Base-by-base conservation (phyloP, 208 protist species). In the Vickermania ingenoplastis region DNA sequence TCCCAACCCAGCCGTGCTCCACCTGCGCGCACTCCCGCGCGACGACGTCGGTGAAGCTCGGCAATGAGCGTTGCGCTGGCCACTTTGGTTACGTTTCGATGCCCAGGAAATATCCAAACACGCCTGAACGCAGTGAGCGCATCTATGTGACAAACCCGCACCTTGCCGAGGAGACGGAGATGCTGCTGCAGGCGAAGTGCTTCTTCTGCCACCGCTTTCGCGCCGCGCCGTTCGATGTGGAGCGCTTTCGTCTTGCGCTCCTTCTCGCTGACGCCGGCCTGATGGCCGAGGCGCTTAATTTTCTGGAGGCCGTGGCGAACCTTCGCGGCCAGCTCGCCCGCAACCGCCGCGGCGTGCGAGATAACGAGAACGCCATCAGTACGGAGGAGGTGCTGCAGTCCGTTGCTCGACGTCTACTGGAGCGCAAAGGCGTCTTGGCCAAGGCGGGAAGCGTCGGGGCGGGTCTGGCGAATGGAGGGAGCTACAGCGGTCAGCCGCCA, bases 31-130 rank as follows among this genome's bases (percentile, higher is more conserved):
- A 69, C 24, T 74, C 69, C 1, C 57, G 75, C 24, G 76, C 69
- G n/a, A 76, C 74, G 41, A 11, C n/a, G n/a, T 69, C 58, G 0
- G 27, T 4, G n/a, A 77, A 81, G 67, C 77, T 78, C 36, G 88
- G 79, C 67, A 95, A 95, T 62, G 88, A 95, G 68, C 84, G 88
- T 55, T 95, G 88, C 48, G 70, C 79, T 29, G 88, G 88, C 0
- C 88, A 95, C 72, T 95, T 90, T 82, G 88, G 88, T 1, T 90
- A 69, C 59, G 69, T 95, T 48, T 63, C 79, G 27, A 95, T 95
- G 88, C 88, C 88, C 22, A 74, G 85, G 2, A 72, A 73, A 52
- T 79, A 77, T 65, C 84, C 84, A 1, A 74, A 71, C 50, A 77
- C 89, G 60, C 67, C 67, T 24, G 23, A 41, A 13, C 61, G 68